Base-by-base conservation (phyloP, 441 rosid genomes). In the Euphorbia schlechtendalii region DNA sequence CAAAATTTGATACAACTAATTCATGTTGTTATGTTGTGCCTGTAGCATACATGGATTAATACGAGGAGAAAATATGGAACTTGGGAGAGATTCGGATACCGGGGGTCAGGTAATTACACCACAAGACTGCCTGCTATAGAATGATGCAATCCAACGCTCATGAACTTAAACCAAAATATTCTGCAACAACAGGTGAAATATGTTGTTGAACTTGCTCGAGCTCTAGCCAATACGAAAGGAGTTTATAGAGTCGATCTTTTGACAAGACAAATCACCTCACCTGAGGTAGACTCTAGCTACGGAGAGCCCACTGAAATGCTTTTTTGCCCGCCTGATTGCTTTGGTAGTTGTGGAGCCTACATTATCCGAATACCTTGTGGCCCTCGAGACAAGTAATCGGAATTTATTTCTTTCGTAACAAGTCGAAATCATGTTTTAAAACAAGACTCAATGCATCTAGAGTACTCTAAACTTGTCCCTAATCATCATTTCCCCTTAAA, bases 271-370 rank as follows among this genome's bases (percentile, higher is more conserved):
- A 81, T 87, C 46, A 62, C 86, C 59, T 83, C 93, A 27, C 81
- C 82, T 1, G 90, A 84, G 56, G 85, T 87, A 43, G 89, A 84
- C 64, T 87, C 49, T 45, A 83, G 85, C 83, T 87, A 87, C 28
- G 90, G 86, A 21, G 93, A 87, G 63, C 88, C 90, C n/a, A 84
- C 78, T 51, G 96, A 92, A 79, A 89, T 89, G 98, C 75, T 92
- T 66, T 81, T 91, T 24, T 83, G 78, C 76, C 93, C 93, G 13
- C 60, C 81, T 38, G 85, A 90, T 67, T 91, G 79, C 59, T 71
- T 75, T 59, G 87, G 80, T 40, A 77, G 94, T 71, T 75, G 88
- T 56, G 88, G 87, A 46, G 86, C 90, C 55, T 87, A 87, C 70
- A 77, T 87, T 24, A 77, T 87, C 69, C 86, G 88, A 22, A 76